phyloP scores from a whole-genome alignment of 2,329 filamentous ascomycete genomes.

The Metarhizium robertsii region DNA sequence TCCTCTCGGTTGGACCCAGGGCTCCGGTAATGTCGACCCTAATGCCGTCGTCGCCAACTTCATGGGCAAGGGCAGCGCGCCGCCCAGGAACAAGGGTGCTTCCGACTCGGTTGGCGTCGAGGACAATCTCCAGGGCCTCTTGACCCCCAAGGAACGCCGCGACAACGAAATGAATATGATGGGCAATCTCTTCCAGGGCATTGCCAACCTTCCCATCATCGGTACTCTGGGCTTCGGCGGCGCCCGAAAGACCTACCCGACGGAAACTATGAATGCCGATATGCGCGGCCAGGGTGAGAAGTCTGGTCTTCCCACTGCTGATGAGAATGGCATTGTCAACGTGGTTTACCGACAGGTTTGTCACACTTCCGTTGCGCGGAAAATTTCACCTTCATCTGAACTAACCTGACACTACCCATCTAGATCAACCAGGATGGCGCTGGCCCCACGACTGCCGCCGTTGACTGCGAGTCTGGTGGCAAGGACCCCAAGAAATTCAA shows the following conservation, averaged over 20 bases:
- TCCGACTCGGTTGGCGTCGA: slow-evolving; percentile 30
- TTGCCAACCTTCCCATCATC: slow-evolving; percentile 3
- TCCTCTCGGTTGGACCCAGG: slow-evolving; percentile 53
- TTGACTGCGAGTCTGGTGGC: slow-evolving; percentile 56
- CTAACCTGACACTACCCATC: neutral
- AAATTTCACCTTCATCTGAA: neutral
- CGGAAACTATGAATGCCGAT: slow-evolving; percentile 43
- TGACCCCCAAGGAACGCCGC: slow-evolving; percentile 9
- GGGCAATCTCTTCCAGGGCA: slow-evolving; percentile 20
- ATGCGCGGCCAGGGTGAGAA: slow-evolving; percentile 42
- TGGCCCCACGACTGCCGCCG: slow-evolving; percentile 49
- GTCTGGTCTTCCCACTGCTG: slow-evolving; percentile 49
- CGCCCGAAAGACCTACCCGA: slow-evolving; percentile 22
- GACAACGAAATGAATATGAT: slow-evolving; percentile 18
- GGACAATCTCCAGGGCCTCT: slow-evolving; percentile 26
- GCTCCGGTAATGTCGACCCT: slow-evolving; percentile 47
- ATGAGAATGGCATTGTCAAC: slow-evolving; percentile 49
- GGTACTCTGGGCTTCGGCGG: slow-evolving; percentile 15
- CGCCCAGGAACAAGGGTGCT: slow-evolving; percentile 28
- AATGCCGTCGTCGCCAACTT: slow-evolving; percentile 47
- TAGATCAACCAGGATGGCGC: slow-evolving; percentile 66
- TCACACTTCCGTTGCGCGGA: neutral
- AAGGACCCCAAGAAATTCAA: slow-evolving; percentile 52
- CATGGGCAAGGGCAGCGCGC: slow-evolving; percentile 35
- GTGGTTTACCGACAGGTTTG: slow-evolving; percentile 49